phyloP scores from a whole-genome alignment of 1,139 yeast genomes.

The Magnusiomyces ingens region DNA sequence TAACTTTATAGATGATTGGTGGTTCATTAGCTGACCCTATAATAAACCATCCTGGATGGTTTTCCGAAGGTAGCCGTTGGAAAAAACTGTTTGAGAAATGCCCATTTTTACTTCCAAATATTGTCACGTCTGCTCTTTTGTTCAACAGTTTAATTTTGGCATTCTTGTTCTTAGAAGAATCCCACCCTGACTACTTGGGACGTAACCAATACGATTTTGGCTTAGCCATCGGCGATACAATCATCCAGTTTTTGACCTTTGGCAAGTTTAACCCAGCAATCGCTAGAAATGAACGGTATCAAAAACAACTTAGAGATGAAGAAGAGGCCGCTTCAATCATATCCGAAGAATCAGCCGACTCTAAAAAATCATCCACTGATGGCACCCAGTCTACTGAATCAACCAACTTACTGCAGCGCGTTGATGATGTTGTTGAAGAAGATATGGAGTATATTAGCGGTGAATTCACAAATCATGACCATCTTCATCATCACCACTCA shows the following conservation, averaged over 20 bases:
- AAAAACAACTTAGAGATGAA: background rate
- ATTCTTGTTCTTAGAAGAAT: slow-evolving; percentile 56
- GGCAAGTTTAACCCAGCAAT: slow-evolving; percentile 1
- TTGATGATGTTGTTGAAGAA: slow-evolving; percentile 1
- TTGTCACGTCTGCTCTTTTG: slow-evolving; percentile 45
- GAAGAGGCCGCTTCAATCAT: background rate
- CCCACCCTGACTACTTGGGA: slow-evolving; percentile 38
- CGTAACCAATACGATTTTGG: slow-evolving; percentile 43
- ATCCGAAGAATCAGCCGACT: background rate
- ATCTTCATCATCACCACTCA: background rate
- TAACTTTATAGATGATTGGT: slow-evolving; percentile 36
- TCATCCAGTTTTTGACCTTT: slow-evolving; percentile 35
- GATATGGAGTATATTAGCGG: slow-evolving; percentile 6
- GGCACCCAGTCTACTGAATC: background rate
- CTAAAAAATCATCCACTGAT: background rate
- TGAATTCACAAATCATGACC: slow-evolving; percentile 3
- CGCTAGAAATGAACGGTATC: background rate
- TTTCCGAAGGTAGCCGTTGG: slow-evolving; percentile 11
- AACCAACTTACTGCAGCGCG: background rate
- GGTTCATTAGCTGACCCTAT: slow-evolving; percentile 39
- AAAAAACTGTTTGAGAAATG: slow-evolving; percentile 35
- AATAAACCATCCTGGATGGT: slow-evolving; percentile 29
- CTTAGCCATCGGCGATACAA: slow-evolving; percentile 45
- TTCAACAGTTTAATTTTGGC: slow-evolving; percentile 29
- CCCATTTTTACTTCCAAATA: slow-evolving; percentile 58